Base-by-base conservation (phyloP, 179 eudicot genomes). In the Corrigiola litoralis region DNA sequence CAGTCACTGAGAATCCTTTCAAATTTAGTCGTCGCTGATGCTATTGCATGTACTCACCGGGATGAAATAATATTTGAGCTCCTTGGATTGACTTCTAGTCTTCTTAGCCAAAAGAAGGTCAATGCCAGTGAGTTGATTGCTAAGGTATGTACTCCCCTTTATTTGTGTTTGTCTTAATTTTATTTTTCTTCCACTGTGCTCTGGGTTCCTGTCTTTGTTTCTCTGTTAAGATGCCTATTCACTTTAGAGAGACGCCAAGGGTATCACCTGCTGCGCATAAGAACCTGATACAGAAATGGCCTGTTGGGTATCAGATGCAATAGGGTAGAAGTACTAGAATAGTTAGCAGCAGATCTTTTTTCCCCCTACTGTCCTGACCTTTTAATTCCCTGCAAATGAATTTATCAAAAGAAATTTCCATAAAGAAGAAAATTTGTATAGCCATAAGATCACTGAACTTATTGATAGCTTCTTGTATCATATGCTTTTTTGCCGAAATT, bases 1-100 rank as follows among this genome's bases (percentile, higher is more conserved):
- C 99, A 95, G 65, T 87, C 96, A 13, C 73, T 95, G 57, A 82
- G 88, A 78, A 95, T 88, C 72, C 89, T 95, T 71, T 73, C 84
- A 58, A 95, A 92, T 76, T 58, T 95, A 75, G 87, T 85, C 32
- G 89, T 87, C 32, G 95, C 96, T 71, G 92, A 88, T 45, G 95
- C 96, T 62, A 66, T 95, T 61, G 51, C 58, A 72, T 76, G 79
- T 68, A 59, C 64, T 72, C 84, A 74, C 20, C 78, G 85, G 58
- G 87, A 92, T 74, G 95, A 88, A 77, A 84, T 91, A 34, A 76
- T 73, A 36, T 74, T 79, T 68, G 90, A 81, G 78, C 96, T 92
- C 67, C 86, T 95, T 75, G 86, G 85, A 8, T 74, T 87, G 65
- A 72, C 80, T 70, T 79, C 87, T 52, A 71, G 79, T 58, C 44